Conservation (phyloP, 352 stramenopile genomes). For the Elongisporangium undulatum region DNA sequence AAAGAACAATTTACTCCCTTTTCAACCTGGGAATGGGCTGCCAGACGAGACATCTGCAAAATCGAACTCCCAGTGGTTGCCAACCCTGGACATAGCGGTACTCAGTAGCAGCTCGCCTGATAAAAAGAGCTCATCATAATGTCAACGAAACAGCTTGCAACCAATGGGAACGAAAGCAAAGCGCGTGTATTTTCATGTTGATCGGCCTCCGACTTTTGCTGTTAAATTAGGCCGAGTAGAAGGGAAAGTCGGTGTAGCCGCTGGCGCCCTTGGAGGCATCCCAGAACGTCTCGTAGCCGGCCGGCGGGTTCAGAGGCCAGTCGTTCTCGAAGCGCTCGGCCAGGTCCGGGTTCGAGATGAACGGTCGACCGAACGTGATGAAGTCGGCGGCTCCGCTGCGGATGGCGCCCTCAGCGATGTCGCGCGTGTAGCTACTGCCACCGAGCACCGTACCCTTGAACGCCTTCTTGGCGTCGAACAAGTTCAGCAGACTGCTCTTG, state of each 20-base stretch:
- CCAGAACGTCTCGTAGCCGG: conserved; percentile 16
- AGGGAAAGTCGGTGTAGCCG: conserved; percentile 20
- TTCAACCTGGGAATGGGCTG: no score
- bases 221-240: conserved; percentile 7
- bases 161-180: no score
- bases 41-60: no score
- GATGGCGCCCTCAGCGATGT: conserved; percentile 21
- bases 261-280: conserved; percentile 11
- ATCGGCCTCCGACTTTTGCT: no score
- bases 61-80: no score
- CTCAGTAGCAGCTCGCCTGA: no score
- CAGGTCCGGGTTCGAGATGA: conserved; percentile 35
- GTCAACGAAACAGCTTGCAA: no score
- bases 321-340: conserved; percentile 20
- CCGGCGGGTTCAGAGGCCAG: conserved; percentile 18
- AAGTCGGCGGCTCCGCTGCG: conserved; percentile 22
- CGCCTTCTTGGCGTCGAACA: conserved; percentile 4
- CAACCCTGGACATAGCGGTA: no score
- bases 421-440: conserved; percentile 30
- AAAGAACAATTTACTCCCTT: no score
- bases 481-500: conserved; percentile 21
- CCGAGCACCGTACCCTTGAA: conserved; percentile 29
- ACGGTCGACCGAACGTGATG: conserved; percentile 30
- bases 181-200: no score
- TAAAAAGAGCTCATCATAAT: no score